Base-by-base conservation (phyloP, 768 basidiomycete species). In the Mrakia blollopis region DNA sequence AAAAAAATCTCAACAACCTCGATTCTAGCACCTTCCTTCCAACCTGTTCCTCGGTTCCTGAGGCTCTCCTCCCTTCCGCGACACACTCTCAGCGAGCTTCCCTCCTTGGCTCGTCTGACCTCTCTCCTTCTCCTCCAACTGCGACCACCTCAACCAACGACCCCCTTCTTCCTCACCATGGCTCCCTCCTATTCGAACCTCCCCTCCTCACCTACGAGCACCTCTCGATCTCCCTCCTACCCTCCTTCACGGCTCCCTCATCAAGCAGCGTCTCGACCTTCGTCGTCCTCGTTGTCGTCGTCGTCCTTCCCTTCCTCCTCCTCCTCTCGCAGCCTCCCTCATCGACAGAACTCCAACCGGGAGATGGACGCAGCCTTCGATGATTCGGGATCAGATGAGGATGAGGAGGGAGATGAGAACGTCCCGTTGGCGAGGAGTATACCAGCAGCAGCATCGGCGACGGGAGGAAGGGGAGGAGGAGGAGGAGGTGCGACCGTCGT, bases 331-430 rank as follows among this genome's bases (percentile, higher is more conserved):
- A 37, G 28, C 73, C 73, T 28, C 14, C 74, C 71, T 60, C 71
- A 35, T 25, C 57, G 30, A n/a, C 67, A 44, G 60, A 16, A 44
- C 74, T 60, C 74, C 32, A 13, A 67, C 11, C 72, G 41, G 37
- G 76, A 77, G 57, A 68, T 77, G 39, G 76, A 77, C 60, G 76
- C 76, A 21, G 72, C 76, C 28, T 77, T 77, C 41, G 76, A 73
- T 30, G 71, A 71, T 18, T 72, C 50, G 23, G 67, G 37, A 3
- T 63, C 62, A 0, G 62, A 73, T 62, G 70, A 44, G 2, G 44
- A 72, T 23, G 75, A 76, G 47, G 67, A 60, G 13, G 75, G 72
- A 3, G 76, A 73, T 35, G 76, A 77, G 65, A 77, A 77, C 44
- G 60, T 44, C 3, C 76, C 76, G 7, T 63, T 77, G 11, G 54